phyloP scores from a whole-genome alignment of 2,329 filamentous ascomycete genomes.

The Incumbomyces delicatus region DNA sequence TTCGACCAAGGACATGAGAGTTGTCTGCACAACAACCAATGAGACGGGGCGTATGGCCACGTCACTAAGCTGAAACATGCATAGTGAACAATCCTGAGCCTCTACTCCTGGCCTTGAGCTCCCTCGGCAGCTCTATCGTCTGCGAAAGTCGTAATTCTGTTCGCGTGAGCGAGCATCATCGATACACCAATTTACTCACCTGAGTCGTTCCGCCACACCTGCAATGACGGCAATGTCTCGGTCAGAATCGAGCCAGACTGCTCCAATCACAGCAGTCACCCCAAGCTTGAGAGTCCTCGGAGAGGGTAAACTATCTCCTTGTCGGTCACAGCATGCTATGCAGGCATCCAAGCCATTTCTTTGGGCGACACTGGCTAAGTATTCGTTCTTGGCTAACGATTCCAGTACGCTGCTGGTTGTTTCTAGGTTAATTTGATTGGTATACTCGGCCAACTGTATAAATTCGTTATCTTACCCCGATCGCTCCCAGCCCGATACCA shows the following conservation, averaged over 20 bases:
- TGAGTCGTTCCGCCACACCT: not conserved
- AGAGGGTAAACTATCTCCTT: not conserved
- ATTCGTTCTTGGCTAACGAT: not conserved
- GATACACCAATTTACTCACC: not conserved
- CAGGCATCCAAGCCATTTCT: not conserved
- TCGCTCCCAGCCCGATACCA: conserved; percentile 3
- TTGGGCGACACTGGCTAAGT: not conserved
- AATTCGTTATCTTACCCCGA: too few species aligned
- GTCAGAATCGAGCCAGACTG: conserved; percentile 5
- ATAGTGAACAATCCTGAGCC: too few species aligned
- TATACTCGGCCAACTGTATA: too few species aligned
- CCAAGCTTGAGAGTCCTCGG: conserved; percentile 2
- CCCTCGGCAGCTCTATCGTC: too few species aligned
- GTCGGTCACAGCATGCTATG: not conserved
- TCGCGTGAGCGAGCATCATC: too few species aligned
- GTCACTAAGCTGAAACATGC: too few species aligned
- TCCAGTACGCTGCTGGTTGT: not conserved
- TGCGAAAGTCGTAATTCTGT: too few species aligned
- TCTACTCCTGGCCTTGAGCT: too few species aligned
- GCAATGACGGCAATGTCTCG: not conserved
- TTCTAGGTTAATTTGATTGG: not conserved
- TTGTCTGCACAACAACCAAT: not conserved
- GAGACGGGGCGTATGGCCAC: not conserved
- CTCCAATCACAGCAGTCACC: not conserved
- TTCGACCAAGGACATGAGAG: not conserved